phyloP scores from a whole-genome alignment of 257 asterid species.

The Gardenia jasminoides region DNA sequence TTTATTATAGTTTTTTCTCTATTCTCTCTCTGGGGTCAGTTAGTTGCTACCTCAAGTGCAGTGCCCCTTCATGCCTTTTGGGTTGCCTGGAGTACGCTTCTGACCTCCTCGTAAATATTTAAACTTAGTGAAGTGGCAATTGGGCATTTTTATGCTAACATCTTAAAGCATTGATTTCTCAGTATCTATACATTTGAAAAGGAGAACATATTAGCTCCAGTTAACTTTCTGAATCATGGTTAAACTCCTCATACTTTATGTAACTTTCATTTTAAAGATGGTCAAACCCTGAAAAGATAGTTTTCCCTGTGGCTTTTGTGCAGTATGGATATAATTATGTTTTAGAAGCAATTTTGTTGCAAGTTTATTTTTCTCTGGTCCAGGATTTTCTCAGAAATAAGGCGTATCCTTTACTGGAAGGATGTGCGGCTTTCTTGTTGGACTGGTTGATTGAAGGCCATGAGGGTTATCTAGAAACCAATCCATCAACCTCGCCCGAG shows the following conservation, averaged over 20 bases:
- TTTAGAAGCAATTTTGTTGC: background rate
- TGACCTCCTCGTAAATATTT: background rate
- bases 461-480: conserved; percentile 61
- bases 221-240: background rate
- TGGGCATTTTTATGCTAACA: background rate
- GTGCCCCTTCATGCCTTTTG: too few species aligned
- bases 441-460: conserved; percentile 76
- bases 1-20: background rate
- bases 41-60: too few species aligned
- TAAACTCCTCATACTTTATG: background rate
- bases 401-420: conserved; percentile 70
- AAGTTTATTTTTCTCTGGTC: background rate
- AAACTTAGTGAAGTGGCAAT: background rate
- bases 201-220: background rate
- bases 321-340: background rate
- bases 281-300: background rate
- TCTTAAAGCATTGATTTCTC: background rate
- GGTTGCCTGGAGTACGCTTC: too few species aligned
- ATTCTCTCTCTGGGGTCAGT: too few species aligned
- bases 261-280: background rate
- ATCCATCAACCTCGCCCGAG: conserved; percentile 87
- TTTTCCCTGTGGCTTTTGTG: background rate
- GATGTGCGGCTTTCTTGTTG: conserved; percentile 58
- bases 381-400: conserved; percentile 58
- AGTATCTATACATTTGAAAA: background rate